Percentiles rank a stretch among this genome's conserved stretches.
Evolutionary conservation across 179 eudicot genomes (phyloP).

Genomic region (Beta macrorhiza): DNA sequence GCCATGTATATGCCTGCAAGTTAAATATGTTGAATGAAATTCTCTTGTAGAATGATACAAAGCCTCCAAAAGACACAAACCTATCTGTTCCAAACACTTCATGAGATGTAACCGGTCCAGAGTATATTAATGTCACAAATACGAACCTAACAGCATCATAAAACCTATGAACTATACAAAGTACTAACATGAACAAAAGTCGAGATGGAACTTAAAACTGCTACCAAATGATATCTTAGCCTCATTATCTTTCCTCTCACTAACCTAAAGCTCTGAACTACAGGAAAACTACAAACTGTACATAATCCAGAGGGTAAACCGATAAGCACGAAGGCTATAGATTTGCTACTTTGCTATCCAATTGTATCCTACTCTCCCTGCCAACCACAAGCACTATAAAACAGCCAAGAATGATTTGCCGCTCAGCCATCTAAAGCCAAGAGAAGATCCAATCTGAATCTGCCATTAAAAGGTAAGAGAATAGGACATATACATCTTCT

Average conservation of each 20-base stretch:
- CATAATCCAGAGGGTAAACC: slow-evolving; percentile 30
- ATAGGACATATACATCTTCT: slow-evolving; percentile 23
- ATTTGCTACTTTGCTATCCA: slow-evolving; percentile 22
- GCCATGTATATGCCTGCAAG: neutral
- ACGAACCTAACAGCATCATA: neutral
- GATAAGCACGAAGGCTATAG: slow-evolving; percentile 22
- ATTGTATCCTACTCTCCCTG: slow-evolving; percentile 24
- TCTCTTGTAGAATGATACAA: neutral
- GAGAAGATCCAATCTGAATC: slow-evolving; percentile 43
- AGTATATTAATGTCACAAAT: neutral
- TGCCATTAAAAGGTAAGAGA: slow-evolving; percentile 30
- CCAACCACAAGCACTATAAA: slow-evolving; percentile 24
- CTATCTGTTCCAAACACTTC: neutral
- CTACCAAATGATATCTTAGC: slow-evolving; percentile 23
- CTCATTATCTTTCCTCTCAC: slow-evolving; percentile 6
- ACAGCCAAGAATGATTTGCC: slow-evolving; percentile 88
- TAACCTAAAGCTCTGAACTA: slow-evolving; percentile 29
- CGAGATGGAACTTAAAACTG: neutral
- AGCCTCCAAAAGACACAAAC: neutral
- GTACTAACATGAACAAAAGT: slow-evolving; percentile 17
- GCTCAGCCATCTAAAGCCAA: slow-evolving; percentile 53
- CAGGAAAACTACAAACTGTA: slow-evolving; percentile 25
- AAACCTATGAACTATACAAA: slow-evolving; percentile 11
- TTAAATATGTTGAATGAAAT: neutral
- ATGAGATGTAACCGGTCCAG: neutral